Conservation (phyloP, 129 eudicot species). For the Flaveria ramosissima region DNA sequence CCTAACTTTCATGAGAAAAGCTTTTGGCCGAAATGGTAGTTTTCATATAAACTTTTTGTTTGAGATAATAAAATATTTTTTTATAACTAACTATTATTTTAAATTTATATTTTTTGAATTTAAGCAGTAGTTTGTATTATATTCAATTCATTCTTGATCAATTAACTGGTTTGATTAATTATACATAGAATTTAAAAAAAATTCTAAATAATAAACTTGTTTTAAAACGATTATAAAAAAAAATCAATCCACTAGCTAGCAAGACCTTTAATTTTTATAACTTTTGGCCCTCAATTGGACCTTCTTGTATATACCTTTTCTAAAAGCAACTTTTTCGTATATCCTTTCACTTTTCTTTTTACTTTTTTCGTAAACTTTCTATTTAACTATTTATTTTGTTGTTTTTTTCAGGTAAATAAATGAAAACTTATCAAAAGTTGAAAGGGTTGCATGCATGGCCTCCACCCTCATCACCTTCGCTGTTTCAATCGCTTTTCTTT, state of each 20-base stretch:
- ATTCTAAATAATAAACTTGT: not conserved
- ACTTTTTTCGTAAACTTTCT: slow-evolving; percentile 5
- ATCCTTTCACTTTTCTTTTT: slow-evolving; percentile 35
- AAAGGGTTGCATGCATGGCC: slow-evolving; percentile 43
- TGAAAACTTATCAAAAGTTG: slow-evolving; percentile 36
- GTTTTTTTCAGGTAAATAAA: slow-evolving; percentile 36
- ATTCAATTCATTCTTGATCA: not conserved
- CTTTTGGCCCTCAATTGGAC: slow-evolving; percentile 22
- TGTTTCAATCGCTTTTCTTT: slow-evolving; percentile 7
- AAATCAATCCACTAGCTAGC: not conserved
- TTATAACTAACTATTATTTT: not conserved
- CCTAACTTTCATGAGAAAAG: slow-evolving; percentile 73
- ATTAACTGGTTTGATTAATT: no score
- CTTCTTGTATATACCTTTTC: slow-evolving; percentile 41
- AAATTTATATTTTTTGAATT: not conserved
- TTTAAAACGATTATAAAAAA: not conserved
- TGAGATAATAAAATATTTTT: not conserved
- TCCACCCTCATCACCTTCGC: slow-evolving; percentile 30
- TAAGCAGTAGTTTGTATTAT: not conserved
- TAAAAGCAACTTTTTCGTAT: slow-evolving; percentile 37
- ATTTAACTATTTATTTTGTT: slow-evolving; percentile 5
- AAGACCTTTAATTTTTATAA: slow-evolving; percentile 2
- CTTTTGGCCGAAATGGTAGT: slow-evolving; percentile 62
- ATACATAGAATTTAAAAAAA: no score
- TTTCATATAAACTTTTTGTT: not conserved